Base-by-base conservation (phyloP, 176 grass and related monocot species). In the Echinochloa phyllopogon region DNA sequence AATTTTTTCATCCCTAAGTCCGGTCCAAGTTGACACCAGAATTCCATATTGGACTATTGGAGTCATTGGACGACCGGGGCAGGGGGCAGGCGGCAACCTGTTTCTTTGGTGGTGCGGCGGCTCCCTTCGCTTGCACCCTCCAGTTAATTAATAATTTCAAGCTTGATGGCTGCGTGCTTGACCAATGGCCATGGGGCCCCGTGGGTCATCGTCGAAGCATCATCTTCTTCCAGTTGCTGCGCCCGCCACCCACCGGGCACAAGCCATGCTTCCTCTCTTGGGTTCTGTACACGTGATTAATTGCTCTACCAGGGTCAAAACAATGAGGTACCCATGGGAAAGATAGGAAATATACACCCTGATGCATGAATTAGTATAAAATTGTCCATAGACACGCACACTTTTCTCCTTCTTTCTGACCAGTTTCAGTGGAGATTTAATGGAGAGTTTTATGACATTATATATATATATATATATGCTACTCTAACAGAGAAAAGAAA, bases 81-180 rank as follows among this genome's bases (percentile, higher is more conserved):
- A 18, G 43, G 55, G 55, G 5, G 69, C 13, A 18, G 43, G 44
- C 9, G 12, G 4, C n/a, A 33, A 23, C 12, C 44, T 52, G 25
- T 14, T 47, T 51, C 84, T 62, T 71, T 6, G 44, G 44, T 52
- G 43, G 36, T 33, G 29, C 12, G 65, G 36, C 50, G 20, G 48
- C 27, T 25, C 29, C n/a, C 27, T 64, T 50, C 0, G 12, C 75
- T 72, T 51, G 65, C 5, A 56, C 71, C 66, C 44, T 74, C 68
- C 49, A 43, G 11, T 71, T 24, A 48, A 3, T 25, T 48, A 3
- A 48, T 16, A 49, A 33, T 8, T 77, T 83, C 81, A 50, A 65
- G 33, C 23, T 83, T 39, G 86, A 83, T 83, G 80, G 80, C 63
- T 62, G 18, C n/a, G n/a, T 77, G 42, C 18, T 77, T 88, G 86